Evolutionary conservation across 2,329 filamentous ascomycete species (phyloP).

Genomic region (Juglanconis sp.): DNA sequence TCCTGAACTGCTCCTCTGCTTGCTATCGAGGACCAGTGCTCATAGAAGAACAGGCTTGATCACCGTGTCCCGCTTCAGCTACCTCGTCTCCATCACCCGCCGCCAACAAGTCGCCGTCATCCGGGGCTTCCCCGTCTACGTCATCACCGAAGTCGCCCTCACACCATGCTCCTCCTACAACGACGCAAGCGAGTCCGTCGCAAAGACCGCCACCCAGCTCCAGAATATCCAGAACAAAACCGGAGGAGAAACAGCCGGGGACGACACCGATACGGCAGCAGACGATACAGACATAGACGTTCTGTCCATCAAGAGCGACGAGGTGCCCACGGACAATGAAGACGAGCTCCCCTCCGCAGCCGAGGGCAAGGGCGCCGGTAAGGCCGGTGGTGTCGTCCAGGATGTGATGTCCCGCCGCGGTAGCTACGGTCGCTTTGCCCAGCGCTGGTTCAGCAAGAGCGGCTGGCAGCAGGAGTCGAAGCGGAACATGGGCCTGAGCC

Average conservation of each 20-base stretch:
- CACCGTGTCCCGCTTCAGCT: constrained; percentile 75
- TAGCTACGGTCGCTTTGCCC: constrained; percentile 83
- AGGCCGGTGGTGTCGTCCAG: constrained; percentile 77
- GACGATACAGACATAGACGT: constrained; percentile 36
- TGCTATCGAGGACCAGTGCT: neutral
- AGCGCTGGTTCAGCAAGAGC: constrained; percentile 84
- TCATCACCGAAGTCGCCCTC: constrained; percentile 84
- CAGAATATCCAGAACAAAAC: constrained; percentile 26
- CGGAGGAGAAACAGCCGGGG: constrained; percentile 32
- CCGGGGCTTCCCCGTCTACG: constrained; percentile 76
- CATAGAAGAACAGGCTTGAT: constrained; percentile 63
- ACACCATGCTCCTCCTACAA: constrained; percentile 76
- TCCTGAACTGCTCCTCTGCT: too few relatives aligned
- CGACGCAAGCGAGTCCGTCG: constrained; percentile 72
- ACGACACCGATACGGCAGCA: constrained; percentile 36
- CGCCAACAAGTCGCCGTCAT: constrained; percentile 88
- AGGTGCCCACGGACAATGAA: constrained; percentile 40
- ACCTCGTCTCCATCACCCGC: constrained; percentile 81
- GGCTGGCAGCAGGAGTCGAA: constrained; percentile 75
- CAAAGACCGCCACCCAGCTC: constrained; percentile 50
- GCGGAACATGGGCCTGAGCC: constrained; percentile 66
- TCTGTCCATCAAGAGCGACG: constrained; percentile 33
- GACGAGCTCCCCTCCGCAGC: neutral
- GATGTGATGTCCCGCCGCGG: constrained; percentile 83
- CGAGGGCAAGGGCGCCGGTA: constrained; percentile 30